phyloP scores from a whole-genome alignment of 306 rosid genomes.

The peach (Prunus persica) region Prunus_persica_NCBIv2 NC_034016.1:2052001-2052500 shows the following conservation, averaged over 20 bases:
- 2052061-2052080: too few relatives aligned
- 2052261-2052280: neutral
- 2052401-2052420: slow-evolving; percentile 28
- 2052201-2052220: too few relatives aligned
- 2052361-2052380: neutral
- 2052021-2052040: too few relatives aligned
- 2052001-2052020: too few relatives aligned
- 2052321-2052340: neutral
- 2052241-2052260: neutral
- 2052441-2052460: slow-evolving; percentile 26
- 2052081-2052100: too few relatives aligned
- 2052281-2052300: neutral
- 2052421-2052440: slow-evolving; percentile 1
- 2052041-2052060: too few relatives aligned
- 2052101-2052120: too few relatives aligned
- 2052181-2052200: too few relatives aligned
- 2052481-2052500: slow-evolving; percentile 30
- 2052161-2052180: too few relatives aligned
- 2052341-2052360: neutral
- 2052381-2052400: neutral
- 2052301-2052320: neutral
- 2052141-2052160: too few relatives aligned
- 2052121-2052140: too few relatives aligned
- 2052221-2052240: neutral
- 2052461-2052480: slow-evolving; percentile 17